Evolutionary conservation across 148 eudicot genomes (phyloP).

Genomic region (Rhododendron ovatum): DNA sequence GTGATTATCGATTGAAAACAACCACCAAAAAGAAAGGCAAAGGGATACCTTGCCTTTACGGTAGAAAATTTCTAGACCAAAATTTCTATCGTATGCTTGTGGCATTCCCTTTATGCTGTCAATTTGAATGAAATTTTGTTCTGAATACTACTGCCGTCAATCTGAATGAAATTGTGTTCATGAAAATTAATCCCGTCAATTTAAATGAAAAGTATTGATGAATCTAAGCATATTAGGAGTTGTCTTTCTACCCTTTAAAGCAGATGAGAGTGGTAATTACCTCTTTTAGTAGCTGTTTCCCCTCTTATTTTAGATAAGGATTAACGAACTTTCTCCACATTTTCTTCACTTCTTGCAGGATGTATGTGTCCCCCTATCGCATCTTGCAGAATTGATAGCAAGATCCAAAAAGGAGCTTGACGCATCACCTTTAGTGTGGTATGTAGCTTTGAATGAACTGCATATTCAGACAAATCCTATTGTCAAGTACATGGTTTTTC

Average conservation of each 20-base stretch:
- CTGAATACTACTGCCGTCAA: not conserved
- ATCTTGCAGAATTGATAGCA: conserved; percentile 81
- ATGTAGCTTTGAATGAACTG: conserved; percentile 14
- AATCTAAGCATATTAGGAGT: not conserved
- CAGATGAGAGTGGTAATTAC: not conserved
- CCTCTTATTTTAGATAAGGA: not conserved
- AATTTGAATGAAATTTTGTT: not conserved
- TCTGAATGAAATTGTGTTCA: not conserved
- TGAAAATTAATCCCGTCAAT: not conserved
- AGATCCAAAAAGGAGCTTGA: conserved; percentile 79
- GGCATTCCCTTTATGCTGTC: not conserved
- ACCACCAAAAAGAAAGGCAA: not conserved
- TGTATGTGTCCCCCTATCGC: conserved; percentile 93
- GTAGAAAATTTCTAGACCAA: not conserved
- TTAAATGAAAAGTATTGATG: not conserved
- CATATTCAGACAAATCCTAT: not conserved
- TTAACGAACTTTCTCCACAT: not conserved
- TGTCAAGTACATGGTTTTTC: not conserved
- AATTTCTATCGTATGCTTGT: not conserved
- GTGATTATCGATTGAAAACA: not conserved
- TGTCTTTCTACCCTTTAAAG: not conserved
- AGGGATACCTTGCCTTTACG: not conserved
- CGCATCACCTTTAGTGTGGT: conserved; percentile 81
- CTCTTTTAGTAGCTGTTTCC: not conserved
- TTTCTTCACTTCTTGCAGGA: conserved; percentile 44